Conservation (phyloP, 2,329 filamentous ascomycete species). For the Cadophora sp. region DNA sequence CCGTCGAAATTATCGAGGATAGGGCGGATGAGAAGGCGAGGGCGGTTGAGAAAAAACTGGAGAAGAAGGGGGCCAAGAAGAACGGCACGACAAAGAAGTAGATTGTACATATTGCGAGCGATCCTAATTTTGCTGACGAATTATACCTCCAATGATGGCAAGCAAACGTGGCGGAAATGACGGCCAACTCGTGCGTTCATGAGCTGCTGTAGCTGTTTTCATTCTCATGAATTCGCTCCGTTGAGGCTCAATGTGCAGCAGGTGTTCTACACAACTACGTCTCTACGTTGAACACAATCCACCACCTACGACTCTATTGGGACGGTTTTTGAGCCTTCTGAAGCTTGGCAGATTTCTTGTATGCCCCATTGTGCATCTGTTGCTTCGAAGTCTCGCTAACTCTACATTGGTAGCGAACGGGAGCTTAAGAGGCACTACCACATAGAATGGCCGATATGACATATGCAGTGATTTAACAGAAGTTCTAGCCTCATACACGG, state of each 20-base stretch:
- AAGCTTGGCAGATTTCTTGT: background rate
- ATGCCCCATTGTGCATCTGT: background rate
- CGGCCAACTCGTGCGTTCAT: background rate
- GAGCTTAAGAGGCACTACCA: background rate
- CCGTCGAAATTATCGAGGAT: conserved; percentile 30
- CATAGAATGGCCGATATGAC: background rate
- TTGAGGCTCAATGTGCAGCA: background rate
- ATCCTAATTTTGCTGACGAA: background rate
- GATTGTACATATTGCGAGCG: background rate
- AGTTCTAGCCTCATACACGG: background rate
- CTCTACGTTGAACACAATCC: background rate
- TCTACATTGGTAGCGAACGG: background rate
- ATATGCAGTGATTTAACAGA: background rate
- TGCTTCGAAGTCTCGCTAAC: background rate
- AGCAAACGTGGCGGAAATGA: background rate
- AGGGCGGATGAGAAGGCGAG: conserved; percentile 22
- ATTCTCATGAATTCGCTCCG: background rate
- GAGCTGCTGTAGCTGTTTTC: background rate
- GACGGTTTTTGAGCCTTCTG: background rate
- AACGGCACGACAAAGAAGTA: conserved; percentile 4
- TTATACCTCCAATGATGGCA: background rate
- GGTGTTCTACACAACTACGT: background rate
- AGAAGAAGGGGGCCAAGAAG: conserved; percentile 1
- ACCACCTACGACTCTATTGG: background rate
- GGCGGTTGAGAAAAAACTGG: background rate